Conservation (phyloP, 2,329 filamentous ascomycete species). For the Aschersonia sp. region DNA sequence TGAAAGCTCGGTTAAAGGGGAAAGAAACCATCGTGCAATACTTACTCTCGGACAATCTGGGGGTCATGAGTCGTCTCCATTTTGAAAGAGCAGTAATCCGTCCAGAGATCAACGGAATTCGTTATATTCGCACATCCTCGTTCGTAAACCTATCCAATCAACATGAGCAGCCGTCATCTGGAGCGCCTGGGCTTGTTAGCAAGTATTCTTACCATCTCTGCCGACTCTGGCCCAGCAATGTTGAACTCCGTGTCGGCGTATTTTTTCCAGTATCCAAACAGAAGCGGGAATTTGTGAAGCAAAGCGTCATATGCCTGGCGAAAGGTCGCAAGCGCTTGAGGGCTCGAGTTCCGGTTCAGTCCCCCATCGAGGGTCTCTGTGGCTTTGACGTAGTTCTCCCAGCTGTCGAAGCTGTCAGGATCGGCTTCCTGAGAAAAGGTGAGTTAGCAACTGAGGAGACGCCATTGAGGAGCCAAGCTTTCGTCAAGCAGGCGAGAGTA, state of each 20-base stretch:
- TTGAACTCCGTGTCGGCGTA: conserved; percentile 97
- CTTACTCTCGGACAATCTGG: conserved; percentile 99
- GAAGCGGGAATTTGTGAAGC: conserved; percentile 81
- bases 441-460: conserved; percentile 4
- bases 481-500: not conserved
- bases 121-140: conserved; percentile 85
- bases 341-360: conserved; percentile 90
- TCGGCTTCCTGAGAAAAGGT: conserved; percentile 38
- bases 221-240: conserved; percentile 89
- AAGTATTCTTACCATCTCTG: conserved; percentile 62
- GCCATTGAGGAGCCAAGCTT: not conserved
- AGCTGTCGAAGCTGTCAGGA: conserved; percentile 82
- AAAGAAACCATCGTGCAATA: conserved; percentile 51
- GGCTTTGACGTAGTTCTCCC: conserved; percentile 81
- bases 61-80: conserved; percentile 92
- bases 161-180: not conserved
- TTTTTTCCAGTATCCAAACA: conserved; percentile 99
- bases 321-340: conserved; percentile 76
- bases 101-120: conserved; percentile 92
- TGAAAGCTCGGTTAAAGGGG: conserved; percentile 45
- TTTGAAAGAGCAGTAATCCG: conserved; percentile 95
- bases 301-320: conserved; percentile 86
- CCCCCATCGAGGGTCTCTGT: conserved; percentile 81
- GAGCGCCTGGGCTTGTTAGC: not conserved
- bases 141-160: conserved; percentile 61